A percentile compares a stretch with the other conserved stretches of the same genome.
phyloP scores from a whole-genome alignment of 495 filamentous ascomycete species.

The Melanomma pulvis-pyrius region DNA sequence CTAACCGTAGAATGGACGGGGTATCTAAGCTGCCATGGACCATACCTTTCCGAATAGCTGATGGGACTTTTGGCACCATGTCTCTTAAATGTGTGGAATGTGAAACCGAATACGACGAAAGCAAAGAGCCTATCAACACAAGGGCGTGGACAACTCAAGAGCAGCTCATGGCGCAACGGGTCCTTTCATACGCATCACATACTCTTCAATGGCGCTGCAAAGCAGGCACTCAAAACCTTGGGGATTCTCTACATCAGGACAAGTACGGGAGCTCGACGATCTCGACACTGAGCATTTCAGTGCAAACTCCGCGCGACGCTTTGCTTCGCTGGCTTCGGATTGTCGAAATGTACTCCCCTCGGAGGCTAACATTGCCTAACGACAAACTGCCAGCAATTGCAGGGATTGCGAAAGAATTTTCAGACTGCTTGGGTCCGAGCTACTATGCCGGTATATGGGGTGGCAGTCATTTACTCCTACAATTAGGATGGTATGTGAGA shows the following conservation, averaged over 20 bases:
- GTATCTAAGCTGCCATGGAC: not conserved
- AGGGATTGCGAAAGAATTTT: not conserved
- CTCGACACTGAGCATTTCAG: not conserved
- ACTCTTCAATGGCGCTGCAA: conserved; percentile 10
- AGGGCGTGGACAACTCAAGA: conserved; percentile 13
- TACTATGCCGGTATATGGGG: conserved; percentile 4
- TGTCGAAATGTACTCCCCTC: not conserved
- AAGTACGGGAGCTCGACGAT: not conserved
- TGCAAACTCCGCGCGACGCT: not conserved
- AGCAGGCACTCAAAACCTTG: conserved; percentile 1
- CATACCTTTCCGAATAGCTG: not conserved
- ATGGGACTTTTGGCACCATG: not conserved
- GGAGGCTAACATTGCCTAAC: not conserved
- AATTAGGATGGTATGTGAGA: not conserved
- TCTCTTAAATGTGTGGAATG: not conserved
- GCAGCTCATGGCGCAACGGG: not conserved
- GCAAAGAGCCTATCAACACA: conserved; percentile 8
- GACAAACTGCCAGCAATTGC: conserved; percentile 2
- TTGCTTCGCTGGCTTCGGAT: not conserved
- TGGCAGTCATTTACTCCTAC: not conserved
- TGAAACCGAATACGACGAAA: not conserved
- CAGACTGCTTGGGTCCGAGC: not conserved
- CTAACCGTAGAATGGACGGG: not conserved
- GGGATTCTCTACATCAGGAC: not conserved
- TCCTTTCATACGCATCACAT: not conserved